Conservation (phyloP, 257 asterid species). For the Jasminum sambac region DNA sequence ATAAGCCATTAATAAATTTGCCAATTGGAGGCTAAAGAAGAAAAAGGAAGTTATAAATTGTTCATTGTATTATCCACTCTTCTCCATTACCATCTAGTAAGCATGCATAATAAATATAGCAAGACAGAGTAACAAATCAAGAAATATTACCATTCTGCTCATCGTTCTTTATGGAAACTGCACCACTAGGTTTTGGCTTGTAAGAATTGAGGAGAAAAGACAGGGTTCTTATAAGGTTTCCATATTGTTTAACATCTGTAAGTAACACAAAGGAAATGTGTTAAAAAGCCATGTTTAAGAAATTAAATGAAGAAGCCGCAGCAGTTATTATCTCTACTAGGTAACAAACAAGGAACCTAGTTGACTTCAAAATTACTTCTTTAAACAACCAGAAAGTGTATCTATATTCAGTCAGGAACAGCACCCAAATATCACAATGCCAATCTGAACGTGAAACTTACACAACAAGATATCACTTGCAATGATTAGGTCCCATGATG, state of each 20-base stretch:
- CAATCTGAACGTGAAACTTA: slow-evolving; percentile 37
- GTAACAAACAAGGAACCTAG: neutral
- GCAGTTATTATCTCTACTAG: neutral
- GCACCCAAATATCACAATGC: neutral
- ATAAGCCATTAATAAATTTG: no score
- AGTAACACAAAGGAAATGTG: slow-evolving; percentile 10
- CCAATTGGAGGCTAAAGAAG: neutral
- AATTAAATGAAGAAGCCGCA: neutral
- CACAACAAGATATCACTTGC: slow-evolving; percentile 94
- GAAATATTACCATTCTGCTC: slow-evolving; percentile 40
- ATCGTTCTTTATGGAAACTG: slow-evolving; percentile 29
- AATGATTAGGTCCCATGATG: slow-evolving; percentile 82
- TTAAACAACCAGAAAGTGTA: neutral
- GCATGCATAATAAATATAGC: neutral
- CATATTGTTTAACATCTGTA: slow-evolving; percentile 87
- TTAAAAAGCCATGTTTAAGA: neutral
- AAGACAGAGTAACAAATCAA: neutral
- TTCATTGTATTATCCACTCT: neutral
- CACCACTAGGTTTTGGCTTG: slow-evolving; percentile 43
- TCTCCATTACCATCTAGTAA: neutral
- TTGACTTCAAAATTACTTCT: neutral
- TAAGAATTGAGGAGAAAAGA: slow-evolving; percentile 72
- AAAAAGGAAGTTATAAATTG: neutral
- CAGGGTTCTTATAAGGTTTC: slow-evolving; percentile 75
- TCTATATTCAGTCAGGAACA: slow-evolving; percentile 11